These are phyloP conservation scores for Backusella sp. DNA, from an alignment of 192 early-diverging fungal genomes.

Conservation along the genomic window DNA sequence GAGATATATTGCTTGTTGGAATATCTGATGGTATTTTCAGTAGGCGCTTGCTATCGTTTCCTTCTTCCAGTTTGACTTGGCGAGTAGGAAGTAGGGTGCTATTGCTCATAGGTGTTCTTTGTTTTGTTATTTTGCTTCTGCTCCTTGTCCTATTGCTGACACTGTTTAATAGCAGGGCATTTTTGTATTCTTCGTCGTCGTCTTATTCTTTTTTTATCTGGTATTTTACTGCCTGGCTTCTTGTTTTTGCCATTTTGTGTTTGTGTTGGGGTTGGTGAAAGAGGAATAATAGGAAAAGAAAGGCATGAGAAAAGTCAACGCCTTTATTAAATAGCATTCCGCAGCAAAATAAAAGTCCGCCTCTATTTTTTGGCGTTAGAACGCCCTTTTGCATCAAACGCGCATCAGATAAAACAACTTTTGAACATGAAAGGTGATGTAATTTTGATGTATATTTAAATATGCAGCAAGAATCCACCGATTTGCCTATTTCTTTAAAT, in stretches of 20 bases:
- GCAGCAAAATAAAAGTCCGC: no score
- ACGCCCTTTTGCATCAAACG: no score
- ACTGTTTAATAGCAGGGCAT: not conserved
- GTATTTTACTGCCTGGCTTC: not conserved
- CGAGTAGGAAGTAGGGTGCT: not conserved
- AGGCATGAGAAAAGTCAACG: no score
- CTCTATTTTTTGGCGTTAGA: no score
- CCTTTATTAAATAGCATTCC: no score
- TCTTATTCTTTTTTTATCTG: not conserved
- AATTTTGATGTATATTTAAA: no score
- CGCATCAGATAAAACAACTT: no score
- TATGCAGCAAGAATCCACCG: no score
- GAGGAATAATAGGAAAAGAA: no score
- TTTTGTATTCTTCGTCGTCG: not conserved
- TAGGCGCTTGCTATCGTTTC: not conserved
- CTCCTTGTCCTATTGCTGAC: not conserved
- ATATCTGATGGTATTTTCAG: not conserved
- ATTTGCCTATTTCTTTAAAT: not conserved
- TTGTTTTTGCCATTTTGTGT: not conserved
- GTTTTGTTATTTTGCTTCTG: not conserved
- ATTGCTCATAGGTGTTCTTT: not conserved
- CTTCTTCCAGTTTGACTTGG: not conserved
- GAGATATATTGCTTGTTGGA: not conserved
- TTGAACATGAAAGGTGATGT: no score
- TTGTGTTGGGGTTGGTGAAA: no score